Evolutionary conservation across 1,284 basidiomycete species (phyloP).

Genomic region (Pascua guehoae): DNA sequence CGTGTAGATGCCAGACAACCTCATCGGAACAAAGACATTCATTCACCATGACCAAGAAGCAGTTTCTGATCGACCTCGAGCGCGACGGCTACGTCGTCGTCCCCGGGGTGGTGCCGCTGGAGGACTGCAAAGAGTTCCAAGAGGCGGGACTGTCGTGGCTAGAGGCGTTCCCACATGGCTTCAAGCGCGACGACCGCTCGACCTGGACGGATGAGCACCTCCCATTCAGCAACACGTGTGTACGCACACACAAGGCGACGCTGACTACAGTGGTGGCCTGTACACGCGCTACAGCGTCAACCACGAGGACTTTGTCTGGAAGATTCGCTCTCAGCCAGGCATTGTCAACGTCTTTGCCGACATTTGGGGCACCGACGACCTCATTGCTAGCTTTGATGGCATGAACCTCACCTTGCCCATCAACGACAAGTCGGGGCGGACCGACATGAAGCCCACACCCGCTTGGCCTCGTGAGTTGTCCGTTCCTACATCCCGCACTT

Average conservation of each 20-base stretch:
- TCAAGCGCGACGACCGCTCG: constrained; percentile 37
- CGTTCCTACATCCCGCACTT: too few species aligned
- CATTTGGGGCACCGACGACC: constrained; percentile 43
- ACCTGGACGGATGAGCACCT: constrained; percentile 36
- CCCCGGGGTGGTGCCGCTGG: constrained; percentile 17
- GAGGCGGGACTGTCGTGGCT: constrained; percentile 24
- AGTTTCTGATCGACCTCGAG: constrained; percentile 23
- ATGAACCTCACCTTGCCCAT: constrained; percentile 25
- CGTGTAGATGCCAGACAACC: too few species aligned
- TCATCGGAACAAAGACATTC: too few species aligned
- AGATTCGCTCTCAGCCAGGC: constrained; percentile 31
- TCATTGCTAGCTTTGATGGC: constrained; percentile 40
- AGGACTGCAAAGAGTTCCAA: constrained; percentile 17
- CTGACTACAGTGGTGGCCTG: constrained; percentile 22
- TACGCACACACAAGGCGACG: not conserved
- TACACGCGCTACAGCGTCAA: constrained; percentile 33
- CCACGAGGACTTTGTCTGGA: constrained; percentile 44
- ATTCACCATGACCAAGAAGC: constrained; percentile 18
- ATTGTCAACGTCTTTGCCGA: constrained; percentile 37
- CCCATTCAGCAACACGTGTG: constrained; percentile 29
- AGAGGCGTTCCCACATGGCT: constrained; percentile 31
- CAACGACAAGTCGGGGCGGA: constrained; percentile 3
- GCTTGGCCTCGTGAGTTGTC: constrained; percentile 24
- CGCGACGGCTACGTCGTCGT: constrained; percentile 26
- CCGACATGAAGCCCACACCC: constrained; percentile 17